These are phyloP conservation scores for Rhodamnia rubescens DNA, from an alignment of 345 rosid genomes.

Conservation along the genomic window DNA sequence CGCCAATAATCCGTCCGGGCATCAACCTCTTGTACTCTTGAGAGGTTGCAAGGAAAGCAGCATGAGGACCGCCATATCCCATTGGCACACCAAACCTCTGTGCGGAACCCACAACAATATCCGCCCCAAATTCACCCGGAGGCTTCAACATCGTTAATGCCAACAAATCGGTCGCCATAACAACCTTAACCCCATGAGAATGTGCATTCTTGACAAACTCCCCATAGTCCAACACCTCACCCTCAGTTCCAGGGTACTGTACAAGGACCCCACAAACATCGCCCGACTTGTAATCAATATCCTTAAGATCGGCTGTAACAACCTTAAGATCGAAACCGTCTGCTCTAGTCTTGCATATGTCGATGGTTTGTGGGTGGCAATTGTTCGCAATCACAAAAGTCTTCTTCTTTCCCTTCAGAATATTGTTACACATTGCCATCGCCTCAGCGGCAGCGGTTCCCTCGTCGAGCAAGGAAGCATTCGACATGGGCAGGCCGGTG, in stretches of 20 bases:
- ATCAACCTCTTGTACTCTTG: slow-evolving; percentile 98
- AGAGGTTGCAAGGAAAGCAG: slow-evolving; percentile 94
- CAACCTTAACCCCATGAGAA: slow-evolving; percentile 91
- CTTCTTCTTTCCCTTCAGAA: slow-evolving; percentile 83
- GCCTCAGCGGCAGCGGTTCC: slow-evolving; percentile 99
- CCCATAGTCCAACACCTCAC: slow-evolving; percentile 80
- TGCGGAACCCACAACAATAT: slow-evolving; percentile 91
- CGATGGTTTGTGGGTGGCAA: slow-evolving; percentile 94
- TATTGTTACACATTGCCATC: slow-evolving; percentile 97
- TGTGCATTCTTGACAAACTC: slow-evolving; percentile 87
- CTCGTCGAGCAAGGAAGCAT: slow-evolving; percentile 92
- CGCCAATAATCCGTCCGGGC: slow-evolving; percentile 96
- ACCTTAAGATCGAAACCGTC: slow-evolving; percentile 78
- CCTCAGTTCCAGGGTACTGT: slow-evolving; percentile 97
- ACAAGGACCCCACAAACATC: slow-evolving; percentile 93
- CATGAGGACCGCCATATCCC: slow-evolving; percentile 99
- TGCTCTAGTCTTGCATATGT: slow-evolving; percentile 86
- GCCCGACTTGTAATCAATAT: slow-evolving; percentile 64
- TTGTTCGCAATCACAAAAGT: slow-evolving; percentile 75
- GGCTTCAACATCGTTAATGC: slow-evolving; percentile 94
- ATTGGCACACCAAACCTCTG: slow-evolving; percentile 97
- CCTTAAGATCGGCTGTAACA: slow-evolving; percentile 63
- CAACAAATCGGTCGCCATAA: slow-evolving; percentile 87
- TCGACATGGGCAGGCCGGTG: slow-evolving; percentile 89
- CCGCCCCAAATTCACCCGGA: slow-evolving; percentile 90